Conservation (phyloP, 441 rosid species). For the Populus hybrid region DNA sequence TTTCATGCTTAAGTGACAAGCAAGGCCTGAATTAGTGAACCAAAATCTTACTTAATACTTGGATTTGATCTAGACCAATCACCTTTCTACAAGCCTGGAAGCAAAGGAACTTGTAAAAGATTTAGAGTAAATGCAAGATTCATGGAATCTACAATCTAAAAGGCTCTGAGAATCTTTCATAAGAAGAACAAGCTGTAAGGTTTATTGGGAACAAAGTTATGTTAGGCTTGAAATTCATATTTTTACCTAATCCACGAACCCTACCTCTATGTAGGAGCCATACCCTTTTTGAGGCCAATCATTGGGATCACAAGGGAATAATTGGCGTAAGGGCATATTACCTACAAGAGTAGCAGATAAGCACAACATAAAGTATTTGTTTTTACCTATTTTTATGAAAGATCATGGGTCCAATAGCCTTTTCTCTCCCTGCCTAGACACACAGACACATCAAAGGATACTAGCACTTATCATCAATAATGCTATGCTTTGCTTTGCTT, state of each 20-base stretch:
- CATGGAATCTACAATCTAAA: conserved; percentile 21
- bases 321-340: conserved; percentile 30
- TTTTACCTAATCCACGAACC: conserved; percentile 42
- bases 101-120: conserved; percentile 8
- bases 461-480: conserved; percentile 15
- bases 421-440: background rate
- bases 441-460: background rate
- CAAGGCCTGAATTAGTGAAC: conserved; percentile 29
- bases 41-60: conserved; percentile 23
- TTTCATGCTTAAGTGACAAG: conserved; percentile 32
- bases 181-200: conserved; percentile 30
- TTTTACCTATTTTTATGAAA: conserved; percentile 23
- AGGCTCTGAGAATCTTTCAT: conserved; percentile 14
- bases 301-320: conserved; percentile 44
- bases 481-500: conserved; percentile 17
- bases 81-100: conserved; percentile 18
- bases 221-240: conserved; percentile 5
- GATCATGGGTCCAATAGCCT: conserved; percentile 33
- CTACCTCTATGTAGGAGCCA: conserved; percentile 24
- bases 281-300: conserved; percentile 31
- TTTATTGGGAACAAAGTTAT: conserved; percentile 31
- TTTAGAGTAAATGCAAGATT: conserved; percentile 23
- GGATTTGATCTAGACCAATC: conserved; percentile 46
- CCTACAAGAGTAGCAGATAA: conserved; percentile 39
- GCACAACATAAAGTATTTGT: conserved; percentile 30